Evolutionary conservation across 1,284 basidiomycete genomes (phyloP).

Genomic region (Trametes sp.): DNA sequence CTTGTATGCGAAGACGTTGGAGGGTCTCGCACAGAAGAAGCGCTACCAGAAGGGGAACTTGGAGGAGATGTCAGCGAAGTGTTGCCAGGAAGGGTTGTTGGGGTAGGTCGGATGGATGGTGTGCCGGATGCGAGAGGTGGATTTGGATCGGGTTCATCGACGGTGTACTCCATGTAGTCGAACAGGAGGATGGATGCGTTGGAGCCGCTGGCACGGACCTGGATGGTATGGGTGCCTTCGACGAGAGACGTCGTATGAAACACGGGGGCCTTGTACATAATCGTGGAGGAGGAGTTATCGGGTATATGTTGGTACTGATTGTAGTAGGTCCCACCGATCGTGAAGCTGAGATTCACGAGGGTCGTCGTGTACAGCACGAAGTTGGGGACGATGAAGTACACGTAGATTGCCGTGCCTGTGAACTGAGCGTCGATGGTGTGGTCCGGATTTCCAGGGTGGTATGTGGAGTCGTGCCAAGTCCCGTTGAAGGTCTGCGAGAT

Average conservation of each 20-base stretch:
- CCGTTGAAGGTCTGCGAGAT: conserved; percentile 12
- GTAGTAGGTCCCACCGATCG: conserved; percentile 7
- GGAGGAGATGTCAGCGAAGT: no score
- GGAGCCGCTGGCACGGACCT: not conserved
- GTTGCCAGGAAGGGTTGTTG: no score
- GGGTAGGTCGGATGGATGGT: no score
- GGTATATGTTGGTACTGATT: conserved; percentile 11
- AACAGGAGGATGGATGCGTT: not conserved
- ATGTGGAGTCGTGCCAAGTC: conserved; percentile 27
- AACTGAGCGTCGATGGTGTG: not conserved
- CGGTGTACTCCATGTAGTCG: conserved; percentile 4
- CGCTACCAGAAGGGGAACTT: no score
- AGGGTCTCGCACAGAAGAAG: no score
- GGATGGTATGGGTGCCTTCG: not conserved
- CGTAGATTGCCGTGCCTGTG: conserved; percentile 8
- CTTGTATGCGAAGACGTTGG: not conserved
- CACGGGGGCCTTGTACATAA: not conserved
- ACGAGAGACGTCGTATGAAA: not conserved
- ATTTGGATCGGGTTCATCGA: not conserved
- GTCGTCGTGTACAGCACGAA: conserved; percentile 9
- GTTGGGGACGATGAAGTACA: conserved; percentile 19
- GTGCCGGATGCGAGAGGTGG: no score
- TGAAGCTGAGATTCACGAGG: conserved; percentile 14
- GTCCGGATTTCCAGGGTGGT: conserved; percentile 6
- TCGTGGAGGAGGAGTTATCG: not conserved